Conservation (phyloP, 495 filamentous ascomycete species). For the Penicillium diatomitis region DNA sequence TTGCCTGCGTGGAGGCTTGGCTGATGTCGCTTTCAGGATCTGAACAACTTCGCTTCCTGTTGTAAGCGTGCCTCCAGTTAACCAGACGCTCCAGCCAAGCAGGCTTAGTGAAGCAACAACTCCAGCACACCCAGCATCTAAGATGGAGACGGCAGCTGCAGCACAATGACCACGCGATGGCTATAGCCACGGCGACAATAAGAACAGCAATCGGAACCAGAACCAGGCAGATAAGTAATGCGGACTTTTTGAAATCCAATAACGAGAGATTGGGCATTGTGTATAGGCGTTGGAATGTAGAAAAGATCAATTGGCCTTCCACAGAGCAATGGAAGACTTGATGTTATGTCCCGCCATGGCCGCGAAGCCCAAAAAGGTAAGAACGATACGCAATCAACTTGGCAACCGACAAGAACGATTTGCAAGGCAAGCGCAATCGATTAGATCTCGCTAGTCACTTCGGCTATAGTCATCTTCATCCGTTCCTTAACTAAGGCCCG, state of each 20-base stretch:
- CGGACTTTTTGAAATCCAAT: slow-evolving; percentile 25
- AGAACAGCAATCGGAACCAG: slow-evolving; percentile 47
- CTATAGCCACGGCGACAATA: slow-evolving; percentile 32
- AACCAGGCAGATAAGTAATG: slow-evolving; percentile 41
- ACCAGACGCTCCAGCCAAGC: slow-evolving; percentile 6
- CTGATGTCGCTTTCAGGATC: slow-evolving; percentile 12
- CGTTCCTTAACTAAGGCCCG: slow-evolving; percentile 46
- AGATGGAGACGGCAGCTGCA: slow-evolving; percentile 14
- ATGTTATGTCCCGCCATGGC: background rate
- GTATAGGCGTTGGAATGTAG: slow-evolving; percentile 5
- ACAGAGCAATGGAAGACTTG: background rate
- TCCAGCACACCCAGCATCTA: slow-evolving; percentile 16
- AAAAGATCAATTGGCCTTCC: background rate
- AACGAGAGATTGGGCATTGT: slow-evolving; percentile 25
- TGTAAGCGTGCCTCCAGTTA: slow-evolving; percentile 1
- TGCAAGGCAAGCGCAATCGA: slow-evolving; percentile 6
- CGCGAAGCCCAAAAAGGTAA: background rate
- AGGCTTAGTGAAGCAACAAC: slow-evolving; percentile 9
- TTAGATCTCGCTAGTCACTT: slow-evolving; percentile 20
- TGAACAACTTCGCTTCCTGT: slow-evolving; percentile 12
- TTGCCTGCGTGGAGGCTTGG: slow-evolving; percentile 11
- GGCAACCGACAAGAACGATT: slow-evolving; percentile 15
- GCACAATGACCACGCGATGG: slow-evolving; percentile 36
- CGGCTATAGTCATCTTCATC: slow-evolving; percentile 46
- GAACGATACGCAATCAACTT: slow-evolving; percentile 1